Base-by-base conservation (phyloP, 106 monocot species). In the Phalaenopsis equestris region DNA sequence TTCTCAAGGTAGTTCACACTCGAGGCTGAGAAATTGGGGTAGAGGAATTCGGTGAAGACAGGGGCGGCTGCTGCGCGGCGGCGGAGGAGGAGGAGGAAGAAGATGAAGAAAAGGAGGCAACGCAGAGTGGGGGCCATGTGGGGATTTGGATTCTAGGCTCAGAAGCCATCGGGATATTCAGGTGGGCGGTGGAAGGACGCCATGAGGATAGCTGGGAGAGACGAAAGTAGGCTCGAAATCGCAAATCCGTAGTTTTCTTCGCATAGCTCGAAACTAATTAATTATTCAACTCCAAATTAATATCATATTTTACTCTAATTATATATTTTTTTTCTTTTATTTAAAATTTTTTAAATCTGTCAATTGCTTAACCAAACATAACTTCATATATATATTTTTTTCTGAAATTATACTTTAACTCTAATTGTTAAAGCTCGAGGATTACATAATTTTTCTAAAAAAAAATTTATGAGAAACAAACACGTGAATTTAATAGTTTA, bases 11-110 rank as follows among this genome's bases (percentile, higher is more conserved):
- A 83, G 80, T 76, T 57, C 84, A 90, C n/a, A 78, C 81, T 67
- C 73, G 89, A 80, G 68, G 80, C 86, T 21, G 82, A 83, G 90
- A 87, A 85, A 81, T 89, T 87, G n/a, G 86, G 89, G 48, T 72
- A 42, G 41, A 93, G 36, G 80, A 84, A 82, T 37, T 94, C 89
- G 76, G 41, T 43, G 70, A 47, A 36, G 8, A 90, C 8, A 1
- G 83, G 74, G 17, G 81, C 90, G 3, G 80, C 86, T 6, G 6
- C 16, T 15, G 83, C 61, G 37, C 19, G 38, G 5, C 23, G 79
- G 12, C 23, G 48, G 37, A 18, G 7, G 10, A 65, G 15, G 41
- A 77, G 46, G 75, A 81, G 23, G 65, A 85, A 18, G 82, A 75
- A 42, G 67, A 83, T 5, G 78, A 52, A 65, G 43, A 42, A 84